Evolutionary conservation across 2,329 filamentous ascomycete species (phyloP).

Genomic region (Aspergillus alliaceus): DNA sequence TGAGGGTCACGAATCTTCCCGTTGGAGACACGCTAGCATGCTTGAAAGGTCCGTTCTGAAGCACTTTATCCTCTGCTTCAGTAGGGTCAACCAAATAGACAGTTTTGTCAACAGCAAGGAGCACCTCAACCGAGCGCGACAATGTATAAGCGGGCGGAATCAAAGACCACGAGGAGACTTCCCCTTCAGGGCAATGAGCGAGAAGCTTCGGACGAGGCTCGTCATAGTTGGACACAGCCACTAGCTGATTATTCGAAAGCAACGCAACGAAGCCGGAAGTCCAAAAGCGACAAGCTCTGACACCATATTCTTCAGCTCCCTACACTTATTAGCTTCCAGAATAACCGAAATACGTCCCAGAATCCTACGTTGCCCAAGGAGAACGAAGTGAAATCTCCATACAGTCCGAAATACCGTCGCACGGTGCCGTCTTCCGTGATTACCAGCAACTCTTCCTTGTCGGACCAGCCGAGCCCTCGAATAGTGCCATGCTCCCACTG

Average conservation of each 20-base stretch:
- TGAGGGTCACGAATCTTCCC: conserved; percentile 83
- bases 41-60: conserved; percentile 89
- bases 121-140: conserved; percentile 87
- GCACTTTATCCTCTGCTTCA: conserved; percentile 85
- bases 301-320: conserved; percentile 83
- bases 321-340: conserved; percentile 26
- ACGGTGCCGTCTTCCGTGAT: conserved; percentile 88
- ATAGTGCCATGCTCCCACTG: conserved; percentile 88
- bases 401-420: conserved; percentile 84
- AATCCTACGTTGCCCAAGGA: conserved; percentile 71
- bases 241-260: conserved; percentile 80
- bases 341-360: too few species aligned
- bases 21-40: conserved; percentile 91
- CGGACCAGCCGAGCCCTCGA: conserved; percentile 90
- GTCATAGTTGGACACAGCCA: conserved; percentile 84
- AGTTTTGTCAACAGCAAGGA: conserved; percentile 80
- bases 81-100: conserved; percentile 84
- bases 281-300: conserved; percentile 89
- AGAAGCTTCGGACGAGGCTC: conserved; percentile 86
- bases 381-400: conserved; percentile 93
- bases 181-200: conserved; percentile 71
- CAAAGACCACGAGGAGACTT: conserved; percentile 84
- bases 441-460: conserved; percentile 87
- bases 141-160: conserved; percentile 85
- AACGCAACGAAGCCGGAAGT: conserved; percentile 88